Conservation (phyloP, 352 stramenopile genomes). For the Pythium pyrilobum region DNA sequence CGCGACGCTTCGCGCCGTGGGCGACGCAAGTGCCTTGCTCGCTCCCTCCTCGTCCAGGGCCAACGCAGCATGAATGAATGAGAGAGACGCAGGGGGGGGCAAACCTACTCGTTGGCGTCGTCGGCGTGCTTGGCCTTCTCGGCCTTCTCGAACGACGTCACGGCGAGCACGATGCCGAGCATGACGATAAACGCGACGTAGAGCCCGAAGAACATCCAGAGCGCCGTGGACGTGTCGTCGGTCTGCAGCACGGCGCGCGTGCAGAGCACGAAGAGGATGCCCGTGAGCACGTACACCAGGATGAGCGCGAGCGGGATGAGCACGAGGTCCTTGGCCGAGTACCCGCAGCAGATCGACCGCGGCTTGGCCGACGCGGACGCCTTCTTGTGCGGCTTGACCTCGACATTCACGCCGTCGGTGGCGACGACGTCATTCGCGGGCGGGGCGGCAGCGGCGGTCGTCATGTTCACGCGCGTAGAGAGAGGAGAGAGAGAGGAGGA, state of each 20-base stretch:
- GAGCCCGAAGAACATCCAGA: constrained; percentile 79
- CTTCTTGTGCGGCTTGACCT: constrained; percentile 55
- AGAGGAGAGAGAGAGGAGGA: no score
- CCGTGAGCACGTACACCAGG: constrained; percentile 55
- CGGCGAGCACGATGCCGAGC: constrained; percentile 55
- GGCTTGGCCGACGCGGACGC: constrained; percentile 23
- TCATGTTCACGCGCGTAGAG: not conserved
- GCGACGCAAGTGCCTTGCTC: no score
- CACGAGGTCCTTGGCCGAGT: constrained; percentile 66
- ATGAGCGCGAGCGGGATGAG: constrained; percentile 63
- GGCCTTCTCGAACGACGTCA: constrained; percentile 60
- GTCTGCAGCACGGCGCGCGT: constrained; percentile 68
- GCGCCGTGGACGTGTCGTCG: constrained; percentile 64
- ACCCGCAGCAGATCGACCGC: constrained; percentile 58
- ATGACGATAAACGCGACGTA: constrained; percentile 59
- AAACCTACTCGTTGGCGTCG: constrained; percentile 27
- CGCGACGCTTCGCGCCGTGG: no score
- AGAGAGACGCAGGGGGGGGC: not conserved
- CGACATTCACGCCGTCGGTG: constrained; percentile 38
- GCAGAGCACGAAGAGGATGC: constrained; percentile 65
- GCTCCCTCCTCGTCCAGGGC: no score
- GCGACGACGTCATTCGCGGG: not conserved
- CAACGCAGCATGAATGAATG: not conserved
- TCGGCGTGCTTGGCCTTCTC: constrained; percentile 41
- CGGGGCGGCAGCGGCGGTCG: not conserved